Evolutionary conservation across 148 eudicot species (phyloP).

Genomic region (Oxyria digyna): DNA sequence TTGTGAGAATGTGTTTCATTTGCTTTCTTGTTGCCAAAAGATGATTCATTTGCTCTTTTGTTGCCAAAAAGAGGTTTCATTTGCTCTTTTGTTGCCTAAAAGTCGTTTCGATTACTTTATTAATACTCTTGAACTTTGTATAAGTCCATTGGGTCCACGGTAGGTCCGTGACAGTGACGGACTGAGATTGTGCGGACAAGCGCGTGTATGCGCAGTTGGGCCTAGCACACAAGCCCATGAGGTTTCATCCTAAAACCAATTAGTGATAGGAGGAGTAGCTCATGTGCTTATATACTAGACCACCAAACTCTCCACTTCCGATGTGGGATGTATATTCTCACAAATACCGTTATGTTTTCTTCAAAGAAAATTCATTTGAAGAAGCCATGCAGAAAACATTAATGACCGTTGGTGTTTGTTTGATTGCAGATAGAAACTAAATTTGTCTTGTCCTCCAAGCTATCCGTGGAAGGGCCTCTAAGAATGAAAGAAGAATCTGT

Average conservation of each 20-base stretch:
- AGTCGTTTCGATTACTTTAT: background rate
- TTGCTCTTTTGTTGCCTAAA: background rate
- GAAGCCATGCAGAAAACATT: background rate
- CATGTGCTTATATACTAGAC: too few species aligned
- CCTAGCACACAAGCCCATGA: too few species aligned
- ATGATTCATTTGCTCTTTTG: background rate
- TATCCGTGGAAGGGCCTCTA: slow-evolving; percentile 78
- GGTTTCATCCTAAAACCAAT: too few species aligned
- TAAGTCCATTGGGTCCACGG: too few species aligned
- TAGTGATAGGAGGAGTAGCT: too few species aligned
- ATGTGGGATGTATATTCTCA: too few species aligned
- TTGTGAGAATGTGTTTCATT: background rate
- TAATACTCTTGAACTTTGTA: too few species aligned
- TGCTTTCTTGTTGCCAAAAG: background rate
- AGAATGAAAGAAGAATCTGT: slow-evolving; percentile 81
- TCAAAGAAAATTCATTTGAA: background rate
- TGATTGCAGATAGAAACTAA: slow-evolving; percentile 67
- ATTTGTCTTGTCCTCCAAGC: slow-evolving; percentile 41
- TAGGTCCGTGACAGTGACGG: too few species aligned
- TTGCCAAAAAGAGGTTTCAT: background rate
- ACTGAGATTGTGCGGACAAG: too few species aligned
- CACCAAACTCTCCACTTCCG: too few species aligned
- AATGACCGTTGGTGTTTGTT: slow-evolving; percentile 9
- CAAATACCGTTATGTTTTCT: background rate
- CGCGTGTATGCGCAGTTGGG: too few species aligned